phyloP scores from a whole-genome alignment of 345 rosid species.

The Raphanus sativus region DNA sequence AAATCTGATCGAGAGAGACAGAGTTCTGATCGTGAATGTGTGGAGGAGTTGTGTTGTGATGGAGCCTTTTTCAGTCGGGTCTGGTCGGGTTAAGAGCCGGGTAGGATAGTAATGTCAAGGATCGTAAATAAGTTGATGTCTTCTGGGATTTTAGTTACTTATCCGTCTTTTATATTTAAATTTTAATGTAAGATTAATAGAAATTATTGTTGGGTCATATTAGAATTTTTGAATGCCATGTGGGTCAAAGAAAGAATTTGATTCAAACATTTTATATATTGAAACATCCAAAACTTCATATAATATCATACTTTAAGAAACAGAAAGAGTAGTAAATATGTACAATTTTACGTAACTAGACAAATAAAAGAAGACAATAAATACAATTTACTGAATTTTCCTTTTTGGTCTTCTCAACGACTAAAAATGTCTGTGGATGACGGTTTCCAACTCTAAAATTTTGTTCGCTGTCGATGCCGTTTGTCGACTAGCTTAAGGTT shows the following conservation, averaged over 20 bases:
- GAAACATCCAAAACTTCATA: too few species aligned
- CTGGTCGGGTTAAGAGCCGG: not conserved
- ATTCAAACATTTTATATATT: not conserved
- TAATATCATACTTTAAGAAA: too few species aligned
- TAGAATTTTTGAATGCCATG: too few species aligned
- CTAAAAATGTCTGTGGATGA: not conserved
- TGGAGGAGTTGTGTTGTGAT: too few species aligned
- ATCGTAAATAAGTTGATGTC: not conserved
- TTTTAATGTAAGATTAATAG: too few species aligned
- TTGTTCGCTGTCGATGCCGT: not conserved
- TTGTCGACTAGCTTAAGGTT: not conserved
- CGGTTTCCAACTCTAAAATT: not conserved
- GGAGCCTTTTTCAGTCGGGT: not conserved
- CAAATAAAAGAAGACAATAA: not conserved
- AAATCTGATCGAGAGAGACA: too few species aligned
- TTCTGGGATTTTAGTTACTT: not conserved
- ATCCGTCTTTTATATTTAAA: not conserved
- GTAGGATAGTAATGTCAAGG: not conserved
- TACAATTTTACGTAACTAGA: not conserved
- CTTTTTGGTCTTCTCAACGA: not conserved
- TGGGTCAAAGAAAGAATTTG: too few species aligned
- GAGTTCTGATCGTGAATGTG: too few species aligned
- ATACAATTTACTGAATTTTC: not conserved
- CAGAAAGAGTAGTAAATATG: not conserved
- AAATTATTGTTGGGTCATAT: too few species aligned